Conservation (phyloP, 169 alveolate species). For the Plasmodium yoelii region DNA sequence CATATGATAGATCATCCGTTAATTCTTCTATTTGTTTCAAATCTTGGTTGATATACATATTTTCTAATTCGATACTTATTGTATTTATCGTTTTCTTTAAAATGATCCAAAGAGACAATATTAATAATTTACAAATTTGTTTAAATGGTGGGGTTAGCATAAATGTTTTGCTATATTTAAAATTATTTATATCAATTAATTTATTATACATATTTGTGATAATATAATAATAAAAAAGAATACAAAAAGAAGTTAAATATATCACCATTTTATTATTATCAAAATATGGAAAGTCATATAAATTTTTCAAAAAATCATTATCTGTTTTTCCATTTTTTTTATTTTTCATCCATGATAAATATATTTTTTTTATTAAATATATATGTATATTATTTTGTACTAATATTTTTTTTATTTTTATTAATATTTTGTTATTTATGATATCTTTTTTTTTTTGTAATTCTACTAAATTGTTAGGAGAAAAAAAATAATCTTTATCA, state of each 20-base stretch:
- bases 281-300: slow-evolving; percentile 46
- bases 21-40: slow-evolving; percentile 16
- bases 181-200: slow-evolving; percentile 28
- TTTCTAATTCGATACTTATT: slow-evolving; percentile 13
- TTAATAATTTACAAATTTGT: slow-evolving; percentile 21
- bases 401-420: slow-evolving; percentile 35
- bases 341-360: slow-evolving; percentile 30
- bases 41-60: background rate
- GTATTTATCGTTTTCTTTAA: slow-evolving; percentile 20
- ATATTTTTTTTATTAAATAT: slow-evolving; percentile 45
- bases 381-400: slow-evolving; percentile 49
- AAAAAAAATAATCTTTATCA: slow-evolving; percentile 7
- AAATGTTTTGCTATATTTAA: slow-evolving; percentile 1
- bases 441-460: slow-evolving; percentile 18
- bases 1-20: slow-evolving; percentile 26
- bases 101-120: slow-evolving; percentile 35
- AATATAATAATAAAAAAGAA: slow-evolving; percentile 40
- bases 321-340: slow-evolving; percentile 23
- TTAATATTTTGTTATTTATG: slow-evolving; percentile 14
- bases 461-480: slow-evolving; percentile 16
- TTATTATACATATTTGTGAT: slow-evolving; percentile 34
- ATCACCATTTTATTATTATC: slow-evolving; percentile 41
- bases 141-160: slow-evolving; percentile 17
- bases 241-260: slow-evolving; percentile 51
- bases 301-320: slow-evolving; percentile 19